phyloP scores from a whole-genome alignment of 345 rosid genomes.

The Camelina laxa region DNA sequence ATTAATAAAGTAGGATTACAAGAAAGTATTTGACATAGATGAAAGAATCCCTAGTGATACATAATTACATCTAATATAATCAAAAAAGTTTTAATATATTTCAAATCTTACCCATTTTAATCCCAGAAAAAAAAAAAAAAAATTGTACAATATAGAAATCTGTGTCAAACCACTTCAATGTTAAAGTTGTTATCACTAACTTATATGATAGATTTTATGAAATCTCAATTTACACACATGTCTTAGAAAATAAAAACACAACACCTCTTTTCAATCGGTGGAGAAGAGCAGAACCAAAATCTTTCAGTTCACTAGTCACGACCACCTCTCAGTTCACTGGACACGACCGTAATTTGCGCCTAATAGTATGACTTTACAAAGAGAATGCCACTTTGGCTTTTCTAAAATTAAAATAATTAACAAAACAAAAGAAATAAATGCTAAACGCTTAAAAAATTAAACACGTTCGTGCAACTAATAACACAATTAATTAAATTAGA shows the following conservation, averaged over 20 bases:
- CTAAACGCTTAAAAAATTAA: slow-evolving; percentile 7
- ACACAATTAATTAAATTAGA: slow-evolving; percentile 22
- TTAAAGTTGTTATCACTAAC: not conserved
- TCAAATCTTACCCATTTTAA: not conserved
- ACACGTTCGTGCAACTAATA: slow-evolving; percentile 46
- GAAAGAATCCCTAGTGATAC: not conserved
- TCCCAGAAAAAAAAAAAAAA: not conserved
- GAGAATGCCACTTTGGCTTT: slow-evolving; percentile 65
- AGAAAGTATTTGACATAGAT: not conserved
- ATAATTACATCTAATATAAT: not conserved
- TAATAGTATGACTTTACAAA: slow-evolving; percentile 45
- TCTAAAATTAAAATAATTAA: slow-evolving; percentile 7
- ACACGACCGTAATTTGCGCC: slow-evolving; percentile 61
- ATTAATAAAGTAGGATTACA: too few species aligned
- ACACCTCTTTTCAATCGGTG: not conserved
- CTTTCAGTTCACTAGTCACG: slow-evolving; percentile 40
- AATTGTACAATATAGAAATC: not conserved
- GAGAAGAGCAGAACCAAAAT: slow-evolving; percentile 23
- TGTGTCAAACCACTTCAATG: not conserved
- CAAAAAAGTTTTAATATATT: not conserved
- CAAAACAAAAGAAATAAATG: slow-evolving; percentile 6
- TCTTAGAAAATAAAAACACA: not conserved
- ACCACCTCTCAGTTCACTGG: slow-evolving; percentile 43
- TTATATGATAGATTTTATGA: too few species aligned
- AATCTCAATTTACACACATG: not conserved